Evolutionary conservation across 768 basidiomycete genomes (phyloP).

Genomic region (Hypsizygus marmoreus): DNA sequence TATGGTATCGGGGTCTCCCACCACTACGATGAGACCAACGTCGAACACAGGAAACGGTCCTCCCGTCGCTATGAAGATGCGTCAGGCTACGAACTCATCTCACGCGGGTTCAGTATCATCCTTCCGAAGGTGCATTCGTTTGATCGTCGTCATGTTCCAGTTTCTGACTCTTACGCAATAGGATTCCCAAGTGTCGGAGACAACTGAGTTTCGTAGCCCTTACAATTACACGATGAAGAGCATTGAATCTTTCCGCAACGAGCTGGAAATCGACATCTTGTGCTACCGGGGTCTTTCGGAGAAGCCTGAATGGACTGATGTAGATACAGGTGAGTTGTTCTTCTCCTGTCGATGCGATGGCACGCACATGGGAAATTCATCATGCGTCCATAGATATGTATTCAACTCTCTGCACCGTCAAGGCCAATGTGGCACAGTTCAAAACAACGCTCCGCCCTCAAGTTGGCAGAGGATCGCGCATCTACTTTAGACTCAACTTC

Average conservation of each 20-base stretch:
- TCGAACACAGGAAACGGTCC: constrained; percentile 15
- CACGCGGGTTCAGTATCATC: constrained; percentile 1
- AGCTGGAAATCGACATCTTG: constrained; percentile 15
- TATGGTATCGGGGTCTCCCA: constrained; percentile 31
- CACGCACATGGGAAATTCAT: not conserved
- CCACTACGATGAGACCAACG: constrained; percentile 12
- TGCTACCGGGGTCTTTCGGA: constrained; percentile 22
- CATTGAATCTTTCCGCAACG: constrained; percentile 3
- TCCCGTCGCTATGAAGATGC: not conserved
- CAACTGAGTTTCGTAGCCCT: constrained; percentile 22
- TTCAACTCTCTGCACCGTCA: constrained; percentile 22
- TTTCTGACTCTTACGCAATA: too few relatives aligned
- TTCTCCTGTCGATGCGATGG: not conserved
- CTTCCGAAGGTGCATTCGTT: constrained; percentile 9
- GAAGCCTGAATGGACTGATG: constrained; percentile 27
- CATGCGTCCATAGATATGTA: constrained; percentile 18
- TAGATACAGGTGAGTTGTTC: constrained; percentile 18
- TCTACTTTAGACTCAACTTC: constrained; percentile 35
- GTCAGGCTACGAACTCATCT: not conserved
- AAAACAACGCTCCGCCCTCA: constrained; percentile 8
- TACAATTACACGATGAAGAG: constrained; percentile 10
- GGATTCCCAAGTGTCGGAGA: constrained; percentile 37
- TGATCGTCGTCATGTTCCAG: too few relatives aligned
- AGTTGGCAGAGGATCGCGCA: not conserved
- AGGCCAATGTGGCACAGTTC: constrained; percentile 20